Evolutionary conservation across 1,139 yeast genomes (phyloP), one percentile per base, ranked within the genome.

Genomic region (Saccharomyces hybrid): DNA sequence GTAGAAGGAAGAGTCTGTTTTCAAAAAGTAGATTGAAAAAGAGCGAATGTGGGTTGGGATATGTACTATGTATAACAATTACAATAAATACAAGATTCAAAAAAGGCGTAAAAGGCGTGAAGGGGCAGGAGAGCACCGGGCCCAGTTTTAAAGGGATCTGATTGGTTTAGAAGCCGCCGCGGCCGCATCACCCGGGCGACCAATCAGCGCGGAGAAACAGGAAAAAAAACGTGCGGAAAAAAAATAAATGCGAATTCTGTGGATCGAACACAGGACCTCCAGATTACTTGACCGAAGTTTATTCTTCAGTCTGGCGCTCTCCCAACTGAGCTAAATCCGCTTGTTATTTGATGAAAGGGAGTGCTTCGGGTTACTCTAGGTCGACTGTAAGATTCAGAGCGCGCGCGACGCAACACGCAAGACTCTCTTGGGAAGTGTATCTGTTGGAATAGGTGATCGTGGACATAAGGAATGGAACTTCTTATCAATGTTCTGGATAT

Each of bases 211-310:
- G n/a, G 26, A 38, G 44, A 38, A 38, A 38, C 25, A 26, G 9
- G 20, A 16, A 38, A 16, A 32, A 38, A 14, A 14, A 11, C 23
- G 23, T 14, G 42, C 23, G 23, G 23, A 20, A 20, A 50, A 52
- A 54, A 61, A 69, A 71, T 64, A 62, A 61, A 60, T 84, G 89
- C 88, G 86, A 80, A 75, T 80, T 83, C 85, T 83, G 89, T 83
- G 89, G 88, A 83, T 84, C 84, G 89, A 84, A 84, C 89, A 82
- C 88, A 83, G 84, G 88, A 84, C 89, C 89, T 85, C 79, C 87
- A 84, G 89, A 84, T 83, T 42, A 51, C 61, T 30, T 52, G 59
- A 59, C 61, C 58, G 56, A 56, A 55, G 62, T 57, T 50, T 41
- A 75, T 80, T 38, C 56, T 57, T 58, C 62, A 60, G 63, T 61